These are phyloP conservation scores for Podaxis rugospora DNA, from an alignment of 768 basidiomycete genomes.

Conservation along the genomic window DNA sequence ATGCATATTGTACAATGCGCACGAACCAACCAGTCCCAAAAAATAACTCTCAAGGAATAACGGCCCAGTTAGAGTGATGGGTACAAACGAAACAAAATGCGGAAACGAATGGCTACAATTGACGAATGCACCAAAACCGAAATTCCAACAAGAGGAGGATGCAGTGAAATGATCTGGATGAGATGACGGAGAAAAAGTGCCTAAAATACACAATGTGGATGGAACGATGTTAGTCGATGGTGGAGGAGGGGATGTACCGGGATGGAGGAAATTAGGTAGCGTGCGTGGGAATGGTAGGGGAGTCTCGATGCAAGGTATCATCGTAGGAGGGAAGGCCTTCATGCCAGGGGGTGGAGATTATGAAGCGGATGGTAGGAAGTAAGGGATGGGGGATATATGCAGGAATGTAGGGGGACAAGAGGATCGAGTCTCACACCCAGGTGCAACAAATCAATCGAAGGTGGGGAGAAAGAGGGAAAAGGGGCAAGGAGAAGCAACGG, in stretches of 20 bases:
- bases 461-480: neutral
- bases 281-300: neutral
- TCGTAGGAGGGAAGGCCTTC: neutral
- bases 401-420: neutral
- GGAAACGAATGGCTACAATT: neutral
- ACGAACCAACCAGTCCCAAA: neutral
- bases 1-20: neutral
- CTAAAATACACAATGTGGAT: neutral
- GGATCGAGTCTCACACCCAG: too few relatives aligned
- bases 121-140: neutral
- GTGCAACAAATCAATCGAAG: neutral
- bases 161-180: neutral
- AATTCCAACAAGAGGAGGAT: neutral
- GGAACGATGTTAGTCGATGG: neutral
- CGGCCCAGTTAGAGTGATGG: neutral
- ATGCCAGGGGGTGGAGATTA: neutral
- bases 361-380: neutral
- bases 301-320: neutral
- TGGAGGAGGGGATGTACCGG: neutral
- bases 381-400: neutral
- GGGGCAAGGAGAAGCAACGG: neutral
- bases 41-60: neutral
- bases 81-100: neutral
- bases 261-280: neutral
- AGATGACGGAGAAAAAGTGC: neutral